Base-by-base conservation (phyloP, 495 filamentous ascomycete genomes). In the Amniculicola lignicola region DNA sequence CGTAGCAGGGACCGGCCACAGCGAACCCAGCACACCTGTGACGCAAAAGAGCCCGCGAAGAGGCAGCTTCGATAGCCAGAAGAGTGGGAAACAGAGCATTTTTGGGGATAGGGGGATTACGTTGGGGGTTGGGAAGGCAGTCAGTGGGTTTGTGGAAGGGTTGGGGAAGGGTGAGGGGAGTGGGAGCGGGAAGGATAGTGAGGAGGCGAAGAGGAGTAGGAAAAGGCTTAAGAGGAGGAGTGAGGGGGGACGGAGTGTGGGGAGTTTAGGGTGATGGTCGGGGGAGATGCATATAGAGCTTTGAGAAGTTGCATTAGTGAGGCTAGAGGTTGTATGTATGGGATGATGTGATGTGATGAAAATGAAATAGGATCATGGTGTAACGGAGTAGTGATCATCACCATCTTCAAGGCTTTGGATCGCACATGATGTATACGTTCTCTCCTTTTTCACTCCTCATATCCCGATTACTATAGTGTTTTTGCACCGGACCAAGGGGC, bases 1-100 rank as follows among this genome's bases (percentile, higher is more conserved):
- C 21, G 60, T 63, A 14, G 60, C 60, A 5, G 60, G 60, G 7
- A 54, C 57, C 0, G 43, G 43, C 0, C 50, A 53, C 36, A 46
- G 44, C 38, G 45, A 51, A 31, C 39, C 51, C 14, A 31, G 44
- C 12, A 56, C 45, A 12, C 54, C 54, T 3, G 18, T 35, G n/a
- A 23, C 24, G 1, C 44, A 36, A 10, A 40, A 25, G 29, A 54
- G 41, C 24, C 40, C 43, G 23, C 36, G 43, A 10, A 29, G 57
- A 18, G 14, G 2, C 15, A 60, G 57, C 15, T 25, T 60, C 21
- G 57, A 54, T 9, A 60, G 57, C 24, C 40, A 46, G 14, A 46
- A 39, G 25, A 41, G 50, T 14, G 57, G 50, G 14, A 56, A 45
- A 16, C 24, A 21, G 15, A 55, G 37, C 21, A 33, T 54, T 2